Conservation (phyloP, 2,329 filamentous ascomycete species). For the Calonectria ilicicola region DNA sequence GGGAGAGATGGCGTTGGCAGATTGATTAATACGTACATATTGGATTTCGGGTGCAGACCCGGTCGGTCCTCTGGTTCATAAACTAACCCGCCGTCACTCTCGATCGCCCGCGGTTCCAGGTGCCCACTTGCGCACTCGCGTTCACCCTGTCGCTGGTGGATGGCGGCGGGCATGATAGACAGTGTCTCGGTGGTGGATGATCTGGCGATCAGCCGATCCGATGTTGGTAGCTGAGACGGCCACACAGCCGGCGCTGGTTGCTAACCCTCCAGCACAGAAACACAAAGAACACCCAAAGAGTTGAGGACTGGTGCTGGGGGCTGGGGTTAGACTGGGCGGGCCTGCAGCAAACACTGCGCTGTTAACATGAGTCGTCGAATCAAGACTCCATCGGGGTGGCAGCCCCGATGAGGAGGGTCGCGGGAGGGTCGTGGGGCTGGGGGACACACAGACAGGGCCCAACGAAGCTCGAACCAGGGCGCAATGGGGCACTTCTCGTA, state of each 20-base stretch:
- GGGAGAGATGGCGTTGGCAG: conserved; percentile 6
- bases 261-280: conserved; percentile 7
- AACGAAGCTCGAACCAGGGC: conserved; percentile 21
- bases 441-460: conserved; percentile 18
- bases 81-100: not conserved
- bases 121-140: conserved; percentile 23
- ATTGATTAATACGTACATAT: conserved; percentile 17
- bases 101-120: not conserved
- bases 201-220: conserved; percentile 33
- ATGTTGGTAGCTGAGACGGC: conserved; percentile 25
- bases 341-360: conserved; percentile 36
- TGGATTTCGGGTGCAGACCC: conserved; percentile 3
- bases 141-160: conserved; percentile 21
- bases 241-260: conserved; percentile 9
- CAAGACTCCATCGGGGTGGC: conserved; percentile 42
- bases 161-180: conserved; percentile 33
- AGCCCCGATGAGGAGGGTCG: conserved; percentile 33
- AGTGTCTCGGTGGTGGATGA: conserved; percentile 35
- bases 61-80: not conserved
- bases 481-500: not conserved
- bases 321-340: conserved; percentile 22
- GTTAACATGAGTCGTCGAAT: conserved; percentile 43
- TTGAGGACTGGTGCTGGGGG: conserved; percentile 12
- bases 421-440: conserved; percentile 27
- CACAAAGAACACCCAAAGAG: conserved; percentile 10